Evolutionary conservation across 768 basidiomycete species (phyloP), one percentile per base, ranked within the genome.

Genomic region (Naganishia vishniacii): DNA sequence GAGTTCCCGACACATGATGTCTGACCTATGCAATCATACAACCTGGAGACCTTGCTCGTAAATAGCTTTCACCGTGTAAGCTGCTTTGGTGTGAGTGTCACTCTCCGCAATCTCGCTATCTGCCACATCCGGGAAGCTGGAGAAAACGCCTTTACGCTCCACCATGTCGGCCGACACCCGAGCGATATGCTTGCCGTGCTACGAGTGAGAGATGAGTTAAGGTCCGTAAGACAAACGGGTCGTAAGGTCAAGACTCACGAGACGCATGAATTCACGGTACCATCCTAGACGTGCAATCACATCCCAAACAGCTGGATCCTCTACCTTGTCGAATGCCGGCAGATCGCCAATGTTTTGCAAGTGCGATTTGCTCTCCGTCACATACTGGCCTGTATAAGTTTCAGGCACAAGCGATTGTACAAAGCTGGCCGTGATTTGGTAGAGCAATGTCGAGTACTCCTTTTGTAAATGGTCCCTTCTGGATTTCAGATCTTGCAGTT

Each of bases 241-340:
- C 23, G 12, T 4, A 6, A 9, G 1, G 26, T 2, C 25, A 53
- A 28, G 8, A 71, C 72, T 68, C 53, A 73, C 72, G 20, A 69
- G 37, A 47, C 75, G 48, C 45, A 75, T 67, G 67, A 73, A 77
- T 44, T 77, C 70, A 45, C 67, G 71, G 49, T 65, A 77, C 73
- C 74, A 77, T 4, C 73, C 74, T 31, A 59, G 67, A n/a, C 65
- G 64, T 0, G 71, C 70, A 62, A 72, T 46, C 13, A 61, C 62
- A 34, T 67, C 65, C 49, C 51, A 62, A 0, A 67, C 51, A 23
- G 31, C 28, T 11, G 48, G 29, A 31, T 61, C 42, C 11, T 29
- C 40, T 4, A 62, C 61, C 20, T 58, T 64, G 31, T 63, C 62
- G 18, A 63, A 40, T 16, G 23, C 26, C 1, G 62, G 51, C 2